phyloP scores from a whole-genome alignment of 2,329 filamentous ascomycete species.

The Fusarium caatingaense region DNA sequence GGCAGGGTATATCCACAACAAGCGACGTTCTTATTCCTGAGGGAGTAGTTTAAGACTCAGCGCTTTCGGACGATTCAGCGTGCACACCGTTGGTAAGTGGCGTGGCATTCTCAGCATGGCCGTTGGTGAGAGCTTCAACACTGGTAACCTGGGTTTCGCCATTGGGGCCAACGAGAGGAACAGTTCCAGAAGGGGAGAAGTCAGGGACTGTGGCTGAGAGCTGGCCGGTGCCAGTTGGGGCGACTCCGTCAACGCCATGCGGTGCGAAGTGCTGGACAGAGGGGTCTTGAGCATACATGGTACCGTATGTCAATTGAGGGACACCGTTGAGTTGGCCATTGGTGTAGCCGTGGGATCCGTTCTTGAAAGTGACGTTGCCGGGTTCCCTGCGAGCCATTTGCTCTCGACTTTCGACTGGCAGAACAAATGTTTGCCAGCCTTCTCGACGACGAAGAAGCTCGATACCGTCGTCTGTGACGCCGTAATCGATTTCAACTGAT shows the following conservation, averaged over 20 bases:
- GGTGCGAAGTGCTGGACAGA: constrained; percentile 50
- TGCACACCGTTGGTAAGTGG: constrained; percentile 48
- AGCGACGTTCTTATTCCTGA: constrained; percentile 11
- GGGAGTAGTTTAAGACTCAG: constrained; percentile 30
- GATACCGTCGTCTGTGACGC: constrained; percentile 78
- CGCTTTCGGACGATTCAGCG: constrained; percentile 23
- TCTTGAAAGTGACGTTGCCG: constrained; percentile 53
- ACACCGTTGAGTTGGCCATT: constrained; percentile 50
- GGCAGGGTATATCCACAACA: constrained; percentile 11
- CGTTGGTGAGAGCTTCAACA: constrained; percentile 35
- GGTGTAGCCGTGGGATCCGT: constrained; percentile 46
- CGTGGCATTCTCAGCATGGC: constrained; percentile 31
- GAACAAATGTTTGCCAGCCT: constrained; percentile 83
- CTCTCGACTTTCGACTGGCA: constrained; percentile 77
- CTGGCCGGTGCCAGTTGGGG: constrained; percentile 47
- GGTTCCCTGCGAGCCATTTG: constrained; percentile 77
- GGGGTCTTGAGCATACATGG: constrained; percentile 47
- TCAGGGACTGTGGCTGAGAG: constrained; percentile 55
- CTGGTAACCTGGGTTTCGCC: constrained; percentile 25
- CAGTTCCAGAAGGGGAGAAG: constrained; percentile 52
- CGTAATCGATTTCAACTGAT: constrained; percentile 78
- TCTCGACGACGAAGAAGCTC: constrained; percentile 81
- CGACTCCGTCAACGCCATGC: constrained; percentile 52
- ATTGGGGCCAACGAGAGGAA: constrained; percentile 27
- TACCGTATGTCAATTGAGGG: constrained; percentile 48